phyloP scores from a whole-genome alignment of 2,329 filamentous ascomycete species.

The Cladophialophora exuberans region DNA sequence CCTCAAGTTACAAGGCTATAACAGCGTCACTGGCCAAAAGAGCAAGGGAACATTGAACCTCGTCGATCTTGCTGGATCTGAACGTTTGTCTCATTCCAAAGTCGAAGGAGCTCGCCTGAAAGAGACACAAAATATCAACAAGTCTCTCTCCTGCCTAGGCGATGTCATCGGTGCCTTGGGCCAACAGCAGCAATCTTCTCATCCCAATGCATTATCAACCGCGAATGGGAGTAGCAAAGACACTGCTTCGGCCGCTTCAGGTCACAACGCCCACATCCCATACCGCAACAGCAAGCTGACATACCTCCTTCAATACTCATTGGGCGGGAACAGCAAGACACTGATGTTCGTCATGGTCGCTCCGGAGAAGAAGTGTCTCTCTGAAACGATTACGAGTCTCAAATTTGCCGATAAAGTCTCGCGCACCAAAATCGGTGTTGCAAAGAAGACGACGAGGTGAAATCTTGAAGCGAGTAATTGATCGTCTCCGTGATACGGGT shows the following conservation, averaged over 20 bases:
- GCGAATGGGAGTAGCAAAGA: constrained; percentile 19
- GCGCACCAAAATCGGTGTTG: constrained; percentile 32
- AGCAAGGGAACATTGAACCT: constrained; percentile 94
- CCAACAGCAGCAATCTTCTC: constrained; percentile 54
- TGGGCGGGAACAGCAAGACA: constrained; percentile 94
- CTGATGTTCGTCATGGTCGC: constrained; percentile 99
- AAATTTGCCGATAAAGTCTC: constrained; percentile 90
- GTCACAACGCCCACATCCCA: constrained; percentile 68
- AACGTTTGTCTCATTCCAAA: constrained; percentile 83
- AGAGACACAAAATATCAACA: constrained; percentile 98
- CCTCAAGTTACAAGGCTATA: constrained; percentile 68
- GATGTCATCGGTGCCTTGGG: constrained; percentile 96
- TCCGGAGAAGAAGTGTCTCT: constrained; percentile 84
- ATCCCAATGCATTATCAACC: constrained; percentile 11
- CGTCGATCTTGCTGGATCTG: constrained; percentile 91
- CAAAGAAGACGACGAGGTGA: constrained; percentile 23
- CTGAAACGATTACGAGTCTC: constrained; percentile 91
- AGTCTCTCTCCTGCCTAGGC: constrained; percentile 84
- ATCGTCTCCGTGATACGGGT: not conserved
- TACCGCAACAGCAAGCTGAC: constrained; percentile 98
- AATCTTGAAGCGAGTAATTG: constrained; percentile 1
- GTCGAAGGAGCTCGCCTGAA: constrained; percentile 84
- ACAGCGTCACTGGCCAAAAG: constrained; percentile 75
- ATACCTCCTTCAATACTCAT: constrained; percentile 89
- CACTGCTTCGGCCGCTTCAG: not conserved